These are phyloP conservation scores for Entomortierella parvispora DNA, from an alignment of 192 early-diverging fungal genomes.

Conservation along the genomic window DNA sequence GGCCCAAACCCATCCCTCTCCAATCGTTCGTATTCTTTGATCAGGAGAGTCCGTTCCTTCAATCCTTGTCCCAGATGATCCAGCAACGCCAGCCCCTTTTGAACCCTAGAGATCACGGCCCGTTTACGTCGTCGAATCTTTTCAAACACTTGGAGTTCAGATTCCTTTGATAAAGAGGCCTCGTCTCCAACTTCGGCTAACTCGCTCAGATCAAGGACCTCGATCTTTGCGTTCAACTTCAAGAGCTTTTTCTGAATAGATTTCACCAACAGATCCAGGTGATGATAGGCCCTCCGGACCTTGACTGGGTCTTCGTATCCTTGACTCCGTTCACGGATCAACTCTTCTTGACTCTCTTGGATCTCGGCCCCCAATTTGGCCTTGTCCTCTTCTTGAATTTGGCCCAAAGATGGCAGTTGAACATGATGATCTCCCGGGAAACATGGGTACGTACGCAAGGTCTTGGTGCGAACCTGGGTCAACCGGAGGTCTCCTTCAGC, in stretches of 20 bases:
- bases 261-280: constrained; percentile 16
- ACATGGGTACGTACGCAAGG: constrained; percentile 21
- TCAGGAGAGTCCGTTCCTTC: constrained; percentile 10
- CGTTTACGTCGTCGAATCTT: constrained; percentile 26
- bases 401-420: constrained; percentile 21
- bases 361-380: constrained; percentile 8
- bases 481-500: constrained; percentile 25
- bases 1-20: constrained; percentile 25
- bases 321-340: constrained; percentile 27
- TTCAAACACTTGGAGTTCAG: constrained; percentile 19
- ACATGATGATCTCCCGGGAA: constrained; percentile 23
- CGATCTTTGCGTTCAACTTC: constrained; percentile 1
- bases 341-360: constrained; percentile 36
- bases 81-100: constrained; percentile 8
- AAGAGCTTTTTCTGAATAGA: constrained; percentile 13
- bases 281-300: constrained; percentile 29
- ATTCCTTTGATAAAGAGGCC: background rate
- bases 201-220: constrained; percentile 14
- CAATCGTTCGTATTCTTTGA: constrained; percentile 25
- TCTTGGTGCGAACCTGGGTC: constrained; percentile 29
- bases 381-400: constrained; percentile 24
- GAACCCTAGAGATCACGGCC: constrained; percentile 5
- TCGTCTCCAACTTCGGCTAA: constrained; percentile 26
- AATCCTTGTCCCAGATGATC: constrained; percentile 8
- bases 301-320: constrained; percentile 21